Percentiles rank a stretch among this genome's conserved stretches.
Conservation (phyloP, 2,329 filamentous ascomycete genomes). For the Chaetothyriales sp. region DNA sequence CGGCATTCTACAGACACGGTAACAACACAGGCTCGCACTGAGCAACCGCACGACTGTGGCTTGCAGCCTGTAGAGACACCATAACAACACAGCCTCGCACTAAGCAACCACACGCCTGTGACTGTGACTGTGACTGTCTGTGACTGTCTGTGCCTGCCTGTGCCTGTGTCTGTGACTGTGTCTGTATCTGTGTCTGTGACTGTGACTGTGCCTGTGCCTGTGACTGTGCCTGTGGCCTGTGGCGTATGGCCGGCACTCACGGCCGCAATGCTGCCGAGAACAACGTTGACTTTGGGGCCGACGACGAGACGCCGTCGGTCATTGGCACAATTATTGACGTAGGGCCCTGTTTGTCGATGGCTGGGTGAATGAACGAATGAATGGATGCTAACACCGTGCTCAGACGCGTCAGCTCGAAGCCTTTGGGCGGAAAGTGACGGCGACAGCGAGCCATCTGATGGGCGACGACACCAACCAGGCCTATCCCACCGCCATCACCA, state of each 20-base stretch:
- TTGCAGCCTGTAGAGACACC: too few species aligned
- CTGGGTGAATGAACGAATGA: not conserved
- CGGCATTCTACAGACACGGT: too few species aligned
- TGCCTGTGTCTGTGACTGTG: too few species aligned
- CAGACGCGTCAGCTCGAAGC: conserved; percentile 80
- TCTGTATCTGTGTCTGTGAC: too few species aligned
- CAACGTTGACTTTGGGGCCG: conserved; percentile 25
- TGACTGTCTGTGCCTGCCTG: too few species aligned
- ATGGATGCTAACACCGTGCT: not conserved
- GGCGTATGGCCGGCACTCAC: conserved; percentile 28
- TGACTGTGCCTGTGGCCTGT: too few species aligned
- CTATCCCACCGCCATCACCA: conserved; percentile 76
- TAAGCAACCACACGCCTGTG: too few species aligned
- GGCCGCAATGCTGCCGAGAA: conserved; percentile 34
- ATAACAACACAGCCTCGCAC: too few species aligned
- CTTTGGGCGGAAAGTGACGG: conserved; percentile 87
- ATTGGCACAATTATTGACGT: conserved; percentile 37
- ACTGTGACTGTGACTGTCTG: too few species aligned
- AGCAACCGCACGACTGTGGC: conserved; percentile 1
- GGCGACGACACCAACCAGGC: conserved; percentile 44
- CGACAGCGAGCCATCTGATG: conserved; percentile 83
- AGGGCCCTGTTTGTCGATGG: conserved; percentile 7
- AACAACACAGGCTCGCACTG: too few species aligned
- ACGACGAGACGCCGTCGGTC: conserved; percentile 30
- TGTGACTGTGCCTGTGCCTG: too few species aligned